Evolutionary conservation across 2,329 filamentous ascomycete species (phyloP), one percentile per base, ranked within the genome.

Genomic region (Monosporascus sp.): DNA sequence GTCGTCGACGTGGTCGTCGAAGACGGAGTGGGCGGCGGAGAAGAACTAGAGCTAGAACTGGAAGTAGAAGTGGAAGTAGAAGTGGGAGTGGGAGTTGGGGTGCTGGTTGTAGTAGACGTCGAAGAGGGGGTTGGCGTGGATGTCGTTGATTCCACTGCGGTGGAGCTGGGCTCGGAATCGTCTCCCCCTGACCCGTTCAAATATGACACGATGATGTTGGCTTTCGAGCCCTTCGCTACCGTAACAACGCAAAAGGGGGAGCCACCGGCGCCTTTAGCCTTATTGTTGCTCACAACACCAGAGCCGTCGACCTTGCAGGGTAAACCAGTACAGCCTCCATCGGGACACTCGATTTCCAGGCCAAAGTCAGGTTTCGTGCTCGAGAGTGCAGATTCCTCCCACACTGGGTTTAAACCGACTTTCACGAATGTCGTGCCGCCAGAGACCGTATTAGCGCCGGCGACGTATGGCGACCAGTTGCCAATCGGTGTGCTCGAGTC

Each of bases 391-490:
- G 81, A 71, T 62, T 77, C 63, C 61, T 85, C 77, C 70, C 83
- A 92, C 57, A 89, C 87, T 24, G 89, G 89, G 70, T 92, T 92
- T 79, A 85, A 88, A 51, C 84, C 88, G 50, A 92, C 75, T 74
- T 90, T 91, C 62, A 90, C 78, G 65, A 81, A 92, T 1, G 88
- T 91, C 56, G 81, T 71, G 49, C 88, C 89, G 50, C 70, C 76
- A 47, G 65, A 61, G 60, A 85, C 84, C 17, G 84, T 85, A 70
- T 92, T 92, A 53, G 87, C 85, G 54, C 89, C 89, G 15, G 86
- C 85, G 58, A 91, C 88, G 64, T 85, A 93, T 2, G 87, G 84
- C 49, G 81, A 77, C 89, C 89, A 92, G 74, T 92, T 92, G 49
- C 88, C 89, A 60, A 84, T 70, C 1, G 86, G 78, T 58, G 84